Base-by-base conservation (phyloP, 2,329 filamentous ascomycete species). In the Colletotrichum costaricense region DNA sequence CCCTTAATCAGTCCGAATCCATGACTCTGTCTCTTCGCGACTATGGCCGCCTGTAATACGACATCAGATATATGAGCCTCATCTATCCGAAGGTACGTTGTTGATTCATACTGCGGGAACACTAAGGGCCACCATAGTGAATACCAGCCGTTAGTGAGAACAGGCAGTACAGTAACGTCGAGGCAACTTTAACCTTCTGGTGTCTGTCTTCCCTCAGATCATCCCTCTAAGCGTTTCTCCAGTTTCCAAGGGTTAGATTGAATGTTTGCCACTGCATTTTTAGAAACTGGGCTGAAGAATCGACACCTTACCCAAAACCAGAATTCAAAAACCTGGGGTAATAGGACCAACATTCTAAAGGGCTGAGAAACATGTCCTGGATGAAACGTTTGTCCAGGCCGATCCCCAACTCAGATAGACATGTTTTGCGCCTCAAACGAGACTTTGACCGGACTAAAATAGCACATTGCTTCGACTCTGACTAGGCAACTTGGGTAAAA, bases 1-100 rank as follows among this genome's bases (percentile, higher is more conserved):
- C 46, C 46, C 54, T n/a, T 30, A 65, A 57, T 52, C 28, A 52
- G 24, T 46, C 49, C 57, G 69, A 65, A 57, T 42, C 69, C 49
- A 33, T 62, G 49, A 19, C 14, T 2, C 35, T 52, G 52, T 63
- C 60, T 69, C 9, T 58, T 42, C 58, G 64, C 38, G 58, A 72
- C 69, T 63, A 58, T 52, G 38, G 30, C 26, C 28, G 22, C 57
- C 38, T 46, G 14, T 35, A 12, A 42, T 26, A 56, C 22, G 19
- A 60, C 63, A 57, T 69, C 64, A 63, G 12, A 38, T 72, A 69
- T 33, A 72, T 63, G 65, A 72, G 58, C 35, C 49, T n/a, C 62
- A 54, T 55, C 49, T 49, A 33, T 33, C 30, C 30, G 9, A 4
- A 52, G 28, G 33, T 22, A 14, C 49, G 35, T 35, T n/a, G n/a